These are phyloP conservation scores for Zygosaccharomyces sapae DNA, from an alignment of 1,139 yeast species.

Conservation along the genomic window DNA sequence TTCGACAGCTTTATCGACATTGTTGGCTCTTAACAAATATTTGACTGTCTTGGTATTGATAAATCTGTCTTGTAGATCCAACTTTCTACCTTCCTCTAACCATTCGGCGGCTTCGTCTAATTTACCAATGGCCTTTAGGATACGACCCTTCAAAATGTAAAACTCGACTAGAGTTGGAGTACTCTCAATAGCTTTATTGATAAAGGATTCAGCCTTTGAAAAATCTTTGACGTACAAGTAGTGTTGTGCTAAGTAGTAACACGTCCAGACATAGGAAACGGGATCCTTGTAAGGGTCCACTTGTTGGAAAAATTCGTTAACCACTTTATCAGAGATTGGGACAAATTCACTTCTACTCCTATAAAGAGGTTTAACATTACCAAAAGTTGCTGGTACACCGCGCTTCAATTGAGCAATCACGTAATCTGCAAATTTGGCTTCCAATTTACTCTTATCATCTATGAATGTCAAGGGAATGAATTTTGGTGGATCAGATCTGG, in stretches of 20 bases:
- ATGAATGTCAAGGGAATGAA: conserved; percentile 74
- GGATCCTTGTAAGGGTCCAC: conserved; percentile 41
- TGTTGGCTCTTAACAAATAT: conserved; percentile 76
- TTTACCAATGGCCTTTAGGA: conserved; percentile 68
- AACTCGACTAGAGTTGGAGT: conserved; percentile 84
- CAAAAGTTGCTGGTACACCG: conserved; percentile 90
- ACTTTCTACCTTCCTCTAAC: conserved; percentile 66
- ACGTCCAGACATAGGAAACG: conserved; percentile 65
- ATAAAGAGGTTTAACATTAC: conserved; percentile 78
- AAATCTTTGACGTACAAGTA: conserved; percentile 54
- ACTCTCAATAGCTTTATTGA: conserved; percentile 64
- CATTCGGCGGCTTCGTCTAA: conserved; percentile 55
- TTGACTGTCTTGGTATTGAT: conserved; percentile 85
- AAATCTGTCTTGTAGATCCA: conserved; percentile 87
- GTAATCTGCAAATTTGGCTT: conserved; percentile 47
- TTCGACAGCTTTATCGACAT: conserved; percentile 70
- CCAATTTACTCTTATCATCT: conserved; percentile 50
- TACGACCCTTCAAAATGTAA: conserved; percentile 73
- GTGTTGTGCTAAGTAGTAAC: conserved; percentile 80
- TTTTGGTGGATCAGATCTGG: conserved; percentile 76
- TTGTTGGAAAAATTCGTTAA: conserved; percentile 44
- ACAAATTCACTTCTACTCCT: conserved; percentile 38
- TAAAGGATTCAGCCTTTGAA: conserved; percentile 48
- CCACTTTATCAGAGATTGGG: conserved; percentile 50
- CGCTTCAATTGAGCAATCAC: conserved; percentile 58